Evolutionary conservation across 345 rosid species (phyloP).

Genomic region (Eucalyptus marginata): DNA sequence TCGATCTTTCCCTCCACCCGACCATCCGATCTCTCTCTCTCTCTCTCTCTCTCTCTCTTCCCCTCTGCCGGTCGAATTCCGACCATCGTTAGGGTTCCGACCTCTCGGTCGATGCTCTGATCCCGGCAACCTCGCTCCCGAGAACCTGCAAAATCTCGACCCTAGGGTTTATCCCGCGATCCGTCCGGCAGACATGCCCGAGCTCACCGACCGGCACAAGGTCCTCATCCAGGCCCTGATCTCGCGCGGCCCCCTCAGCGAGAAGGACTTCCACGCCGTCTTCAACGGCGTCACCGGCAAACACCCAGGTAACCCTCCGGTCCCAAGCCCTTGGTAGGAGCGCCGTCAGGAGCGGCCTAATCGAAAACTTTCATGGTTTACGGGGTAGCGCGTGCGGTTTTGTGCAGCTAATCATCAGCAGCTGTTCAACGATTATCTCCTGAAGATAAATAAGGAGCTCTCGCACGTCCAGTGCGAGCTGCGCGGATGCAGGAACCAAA

Average conservation of each 20-base stretch:
- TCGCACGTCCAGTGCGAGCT: slow-evolving; percentile 68
- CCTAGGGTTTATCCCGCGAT: not conserved
- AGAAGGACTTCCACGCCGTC: slow-evolving; percentile 49
- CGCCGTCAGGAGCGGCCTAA: not conserved
- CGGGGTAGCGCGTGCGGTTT: not conserved
- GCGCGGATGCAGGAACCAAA: slow-evolving; percentile 69
- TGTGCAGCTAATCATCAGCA: slow-evolving; percentile 29
- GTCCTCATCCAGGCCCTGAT: slow-evolving; percentile 74
- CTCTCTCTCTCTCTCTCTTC: not conserved
- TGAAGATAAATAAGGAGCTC: slow-evolving; percentile 80
- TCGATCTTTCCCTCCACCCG: not conserved
- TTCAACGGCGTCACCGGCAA: slow-evolving; percentile 53
- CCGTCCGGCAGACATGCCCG: slow-evolving; percentile 12
- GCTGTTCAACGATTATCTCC: slow-evolving; percentile 54
- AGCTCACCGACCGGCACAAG: slow-evolving; percentile 65
- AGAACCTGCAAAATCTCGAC: not conserved
- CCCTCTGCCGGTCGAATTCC: not conserved
- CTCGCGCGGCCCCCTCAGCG: slow-evolving; percentile 75
- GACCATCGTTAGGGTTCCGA: not conserved
- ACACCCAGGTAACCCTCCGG: slow-evolving; percentile 30
- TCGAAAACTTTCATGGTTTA: too few relatives aligned
- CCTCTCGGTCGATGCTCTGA: not conserved
- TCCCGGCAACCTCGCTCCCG: not conserved
- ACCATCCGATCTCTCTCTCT: not conserved
- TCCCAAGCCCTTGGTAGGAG: not conserved